A percentile compares a stretch with the other conserved stretches of the same genome.
phyloP scores from a whole-genome alignment of 2,329 filamentous ascomycete species.

The Xylaria sp. region DNA sequence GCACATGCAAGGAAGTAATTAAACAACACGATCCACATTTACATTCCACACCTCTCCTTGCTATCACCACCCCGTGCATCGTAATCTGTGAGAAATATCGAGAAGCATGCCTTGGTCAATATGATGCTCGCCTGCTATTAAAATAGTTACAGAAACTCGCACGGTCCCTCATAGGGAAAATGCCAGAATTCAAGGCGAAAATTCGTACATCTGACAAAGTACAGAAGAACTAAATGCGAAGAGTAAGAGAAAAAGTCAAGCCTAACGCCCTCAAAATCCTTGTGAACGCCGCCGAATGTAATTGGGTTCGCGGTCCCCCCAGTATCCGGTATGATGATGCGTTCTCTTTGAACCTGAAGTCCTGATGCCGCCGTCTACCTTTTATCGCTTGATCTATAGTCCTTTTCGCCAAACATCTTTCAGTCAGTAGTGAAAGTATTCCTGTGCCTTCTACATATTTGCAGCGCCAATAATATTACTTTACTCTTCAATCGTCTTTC shows the following conservation, averaged over 20 bases:
- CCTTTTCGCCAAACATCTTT: slow-evolving; percentile 30
- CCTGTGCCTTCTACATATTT: slow-evolving; percentile 26
- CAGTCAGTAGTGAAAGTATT: slow-evolving; percentile 26
- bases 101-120: slow-evolving; percentile 5
- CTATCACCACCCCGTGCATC: neutral
- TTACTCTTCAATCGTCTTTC: slow-evolving; percentile 40
- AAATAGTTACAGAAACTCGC: slow-evolving; percentile 15
- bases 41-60: slow-evolving; percentile 12
- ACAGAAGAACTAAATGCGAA: slow-evolving; percentile 17
- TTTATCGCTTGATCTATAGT: slow-evolving; percentile 37
- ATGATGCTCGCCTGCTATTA: neutral
- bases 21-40: slow-evolving; percentile 11
- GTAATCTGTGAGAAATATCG: neutral
- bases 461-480: slow-evolving; percentile 36
- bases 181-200: slow-evolving; percentile 23
- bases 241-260: slow-evolving; percentile 7
- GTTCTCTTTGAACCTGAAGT: slow-evolving; percentile 19
- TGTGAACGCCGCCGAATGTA: slow-evolving; percentile 43
- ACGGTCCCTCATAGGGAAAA: slow-evolving; percentile 15
- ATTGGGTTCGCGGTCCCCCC: slow-evolving; percentile 36
- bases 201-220: slow-evolving; percentile 26
- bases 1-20: slow-evolving; percentile 2
- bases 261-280: slow-evolving; percentile 39
- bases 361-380: slow-evolving; percentile 31
- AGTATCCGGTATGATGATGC: slow-evolving; percentile 38